These are phyloP conservation scores for Hemileccinum rubropunctum DNA, from an alignment of 768 basidiomycete genomes.

Conservation along the genomic window DNA sequence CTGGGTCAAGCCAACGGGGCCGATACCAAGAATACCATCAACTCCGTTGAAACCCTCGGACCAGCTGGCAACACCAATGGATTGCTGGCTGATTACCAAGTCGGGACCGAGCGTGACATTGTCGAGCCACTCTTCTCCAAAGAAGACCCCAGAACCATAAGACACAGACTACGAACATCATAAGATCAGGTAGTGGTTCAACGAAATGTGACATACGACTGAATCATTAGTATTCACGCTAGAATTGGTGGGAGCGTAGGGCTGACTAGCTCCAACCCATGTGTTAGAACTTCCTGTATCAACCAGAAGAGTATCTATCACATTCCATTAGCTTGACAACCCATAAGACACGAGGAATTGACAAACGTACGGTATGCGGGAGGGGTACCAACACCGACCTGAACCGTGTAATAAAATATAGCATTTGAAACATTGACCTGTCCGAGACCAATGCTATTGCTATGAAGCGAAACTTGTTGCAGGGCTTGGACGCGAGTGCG, in stretches of 20 bases:
- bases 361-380: constrained; percentile 21
- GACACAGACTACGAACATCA: background rate
- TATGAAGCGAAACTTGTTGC: background rate
- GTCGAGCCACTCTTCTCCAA: constrained; percentile 18
- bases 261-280: constrained; percentile 26
- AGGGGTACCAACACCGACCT: constrained; percentile 27
- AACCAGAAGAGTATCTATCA: constrained; percentile 26
- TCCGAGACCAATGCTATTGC: background rate
- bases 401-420: constrained; percentile 25
- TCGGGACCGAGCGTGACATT: constrained; percentile 8
- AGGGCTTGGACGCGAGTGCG: constrained; percentile 18
- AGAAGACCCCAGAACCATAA: constrained; percentile 5
- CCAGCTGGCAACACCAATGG: constrained; percentile 33
- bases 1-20: constrained; percentile 33
- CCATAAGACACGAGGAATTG: background rate
- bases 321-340: background rate
- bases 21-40: constrained; percentile 37
- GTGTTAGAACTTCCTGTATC: constrained; percentile 34
- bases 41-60: constrained; percentile 28
- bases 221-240: constrained; percentile 11
- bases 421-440: constrained; percentile 18
- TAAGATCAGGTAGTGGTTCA: constrained; percentile 6
- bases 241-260: constrained; percentile 3
- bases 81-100: constrained; percentile 24
- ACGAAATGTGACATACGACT: constrained; percentile 11